Base-by-base conservation (phyloP, 768 basidiomycete species). In the Panaeolus papilionaceus region DNA sequence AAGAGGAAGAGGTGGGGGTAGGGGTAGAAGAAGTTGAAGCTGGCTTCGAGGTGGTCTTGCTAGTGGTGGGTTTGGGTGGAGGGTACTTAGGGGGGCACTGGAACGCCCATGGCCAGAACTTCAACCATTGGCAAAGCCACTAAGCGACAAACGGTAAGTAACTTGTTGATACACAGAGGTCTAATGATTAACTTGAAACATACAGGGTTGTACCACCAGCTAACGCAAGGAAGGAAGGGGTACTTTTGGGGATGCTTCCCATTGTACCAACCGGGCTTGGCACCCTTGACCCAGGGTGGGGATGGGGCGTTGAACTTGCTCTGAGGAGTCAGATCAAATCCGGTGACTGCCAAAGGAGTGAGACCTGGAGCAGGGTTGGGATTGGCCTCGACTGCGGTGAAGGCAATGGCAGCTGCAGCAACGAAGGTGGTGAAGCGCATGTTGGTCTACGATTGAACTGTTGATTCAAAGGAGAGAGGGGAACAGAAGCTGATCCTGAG, bases 201-300 rank as follows among this genome's bases (percentile, higher is more conserved):
- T 58, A 58, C 54, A 28, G 54, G 54, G 54, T 58, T 58, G 26
- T 58, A 33, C 28, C 26, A 33, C 28, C 79, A 79, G 45, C 68
- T 61, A 45, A 82, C 76, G 71, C 78, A 79, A 42, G 76, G 69
- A 47, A 79, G 64, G 3, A 73, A 68, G 4, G 75, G 75, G 67
- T 74, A 77, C 14, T 72, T 70, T 14, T 71, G 40, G 1, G 78
- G 75, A 61, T 76, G 71, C 44, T 71, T 65, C 1, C 83, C 83
- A 39, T 77, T 81, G 73, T 83, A 83, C 83, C 83, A 84, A 47
- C 83, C 83, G 54, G 83, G 82, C 33, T 77, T 64, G 39, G 74
- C 51, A 3, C 71, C 75, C 44, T 69, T 42, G 11, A 72, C 65
- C 82, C 82, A 82, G 37, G 82, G 82, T 37, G 79, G 74, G 42